Base-by-base conservation (phyloP, 1,139 yeast species). In the Suhomyces bribrorum region DNA sequence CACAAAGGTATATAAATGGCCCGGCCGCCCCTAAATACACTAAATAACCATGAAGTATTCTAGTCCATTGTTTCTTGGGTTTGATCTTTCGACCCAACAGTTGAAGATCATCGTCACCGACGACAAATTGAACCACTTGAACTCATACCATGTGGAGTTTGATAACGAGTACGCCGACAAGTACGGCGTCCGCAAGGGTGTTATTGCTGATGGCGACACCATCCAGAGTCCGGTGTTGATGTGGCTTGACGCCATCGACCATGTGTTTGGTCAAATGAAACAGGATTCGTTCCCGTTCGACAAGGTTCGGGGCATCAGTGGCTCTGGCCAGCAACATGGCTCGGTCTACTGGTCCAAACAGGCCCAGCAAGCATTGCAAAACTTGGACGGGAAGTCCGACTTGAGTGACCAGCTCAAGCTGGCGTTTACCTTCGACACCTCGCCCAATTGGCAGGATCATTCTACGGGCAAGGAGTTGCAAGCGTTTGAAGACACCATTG, bases 371-470 rank as follows among this genome's bases (percentile, higher is more conserved):
- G 46, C 69, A 5, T 66, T 87, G 35, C 32, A 43, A 1, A 42
- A 34, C 1, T 33, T 67, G 72, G 40, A 57, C 48, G 36, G 56
- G 2, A 29, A 31, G 3, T 34, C 59, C 0, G 37, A 42, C 0
- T 63, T 82, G 36, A 53, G 64, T n/a, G 67, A 61, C n/a, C 84
- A 77, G 46, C 57, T 83, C 30, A 16, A 36, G 4, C 49, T 48
- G 1, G 81, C 83, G 1, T 80, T 88, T 47, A 69, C 94, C 1
- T 74, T 81, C 53, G 71, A 74, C 5, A 69, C 71, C 40, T 83
- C 95, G 7, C 96, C 96, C 9, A 89, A 89, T 54, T 89, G 97
- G 97, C 97, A 89, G 59, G 97, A 89, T 57, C 95, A 87, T 54
- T 84, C 94, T 17, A 89, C 97, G 0, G 83, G 79, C 7, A 61